phyloP scores from a whole-genome alignment of 179 eudicot genomes.

The Vitellaria paradoxa region DNA sequence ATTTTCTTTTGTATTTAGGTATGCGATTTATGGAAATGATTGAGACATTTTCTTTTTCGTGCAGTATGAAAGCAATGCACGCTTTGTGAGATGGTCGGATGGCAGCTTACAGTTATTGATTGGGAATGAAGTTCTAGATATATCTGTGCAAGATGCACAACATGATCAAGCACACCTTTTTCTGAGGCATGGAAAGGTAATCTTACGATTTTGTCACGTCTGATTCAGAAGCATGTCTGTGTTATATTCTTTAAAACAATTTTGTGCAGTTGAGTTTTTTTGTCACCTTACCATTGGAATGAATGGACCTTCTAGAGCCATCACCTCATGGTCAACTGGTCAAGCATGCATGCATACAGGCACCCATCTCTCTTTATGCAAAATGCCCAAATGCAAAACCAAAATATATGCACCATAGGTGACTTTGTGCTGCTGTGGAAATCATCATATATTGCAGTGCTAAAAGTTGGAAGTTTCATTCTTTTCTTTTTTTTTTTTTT shows the following conservation, averaged over 20 bases:
- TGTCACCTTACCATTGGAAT: neutral
- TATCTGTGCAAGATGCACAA: slow-evolving; percentile 92
- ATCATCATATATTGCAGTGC: neutral
- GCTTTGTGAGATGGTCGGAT: slow-evolving; percentile 98
- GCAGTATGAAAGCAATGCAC: slow-evolving; percentile 96
- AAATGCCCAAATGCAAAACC: neutral
- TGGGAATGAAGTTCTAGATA: slow-evolving; percentile 98
- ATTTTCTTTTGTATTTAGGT: neutral
- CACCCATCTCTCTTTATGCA: neutral
- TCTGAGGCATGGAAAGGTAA: slow-evolving; percentile 91
- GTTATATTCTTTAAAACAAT: neutral
- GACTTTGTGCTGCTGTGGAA: neutral
- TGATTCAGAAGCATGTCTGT: slow-evolving; percentile 1
- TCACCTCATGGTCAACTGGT: neutral
- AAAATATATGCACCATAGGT: neutral
- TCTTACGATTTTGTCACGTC: neutral
- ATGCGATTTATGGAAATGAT: neutral
- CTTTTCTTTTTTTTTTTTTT: neutral
- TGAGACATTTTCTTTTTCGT: slow-evolving; percentile 23
- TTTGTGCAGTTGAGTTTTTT: neutral
- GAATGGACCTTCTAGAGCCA: slow-evolving; percentile 1
- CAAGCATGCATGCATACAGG: neutral
- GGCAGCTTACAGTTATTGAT: slow-evolving; percentile 85
- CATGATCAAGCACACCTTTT: slow-evolving; percentile 94
- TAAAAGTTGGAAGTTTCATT: neutral